Evolutionary conservation across 2,329 filamentous ascomycete species (phyloP).

Genomic region (Elsinoe perseae): DNA sequence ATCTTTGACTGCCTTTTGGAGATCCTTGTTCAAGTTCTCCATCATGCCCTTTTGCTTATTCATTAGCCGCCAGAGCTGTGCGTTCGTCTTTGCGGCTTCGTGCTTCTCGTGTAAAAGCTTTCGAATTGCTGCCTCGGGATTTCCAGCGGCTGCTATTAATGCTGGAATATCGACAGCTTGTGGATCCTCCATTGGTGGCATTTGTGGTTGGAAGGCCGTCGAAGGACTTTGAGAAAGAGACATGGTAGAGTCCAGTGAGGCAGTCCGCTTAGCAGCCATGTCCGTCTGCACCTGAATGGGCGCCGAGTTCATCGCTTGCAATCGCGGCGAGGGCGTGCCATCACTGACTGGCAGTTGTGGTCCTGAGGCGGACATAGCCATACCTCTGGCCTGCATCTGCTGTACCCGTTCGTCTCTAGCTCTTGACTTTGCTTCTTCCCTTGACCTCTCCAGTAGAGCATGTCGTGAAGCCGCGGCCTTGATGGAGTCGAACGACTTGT

Average conservation of each 20-base stretch:
- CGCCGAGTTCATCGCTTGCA: conserved; percentile 22
- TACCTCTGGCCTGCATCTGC: conserved; percentile 16
- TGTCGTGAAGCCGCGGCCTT: conserved; percentile 23
- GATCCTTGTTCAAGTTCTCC: conserved; percentile 83
- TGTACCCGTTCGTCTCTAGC: conserved; percentile 16
- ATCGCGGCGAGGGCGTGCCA: conserved; percentile 18
- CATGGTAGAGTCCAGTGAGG: conserved; percentile 89
- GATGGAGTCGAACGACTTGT: conserved; percentile 23
- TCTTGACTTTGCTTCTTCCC: conserved; percentile 19
- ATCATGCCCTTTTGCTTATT: conserved; percentile 96
- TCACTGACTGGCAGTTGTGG: conserved; percentile 18
- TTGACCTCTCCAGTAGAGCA: conserved; percentile 23
- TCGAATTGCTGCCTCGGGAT: conserved; percentile 78
- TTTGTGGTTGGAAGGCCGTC: conserved; percentile 45
- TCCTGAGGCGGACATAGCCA: conserved; percentile 4
- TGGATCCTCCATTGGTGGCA: conserved; percentile 49
- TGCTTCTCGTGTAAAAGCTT: conserved; percentile 88
- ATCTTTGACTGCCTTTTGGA: conserved; percentile 84
- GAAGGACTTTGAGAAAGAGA: conserved; percentile 47
- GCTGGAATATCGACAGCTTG: conserved; percentile 66
- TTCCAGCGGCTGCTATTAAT: conserved; percentile 77
- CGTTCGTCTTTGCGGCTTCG: conserved; percentile 78
- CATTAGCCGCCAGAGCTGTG: conserved; percentile 87
- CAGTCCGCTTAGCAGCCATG: conserved; percentile 52
- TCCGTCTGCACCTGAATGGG: conserved; percentile 23